Base-by-base conservation (phyloP, 2,329 filamentous ascomycete genomes). In the Cladobotryum protrusum region DNA sequence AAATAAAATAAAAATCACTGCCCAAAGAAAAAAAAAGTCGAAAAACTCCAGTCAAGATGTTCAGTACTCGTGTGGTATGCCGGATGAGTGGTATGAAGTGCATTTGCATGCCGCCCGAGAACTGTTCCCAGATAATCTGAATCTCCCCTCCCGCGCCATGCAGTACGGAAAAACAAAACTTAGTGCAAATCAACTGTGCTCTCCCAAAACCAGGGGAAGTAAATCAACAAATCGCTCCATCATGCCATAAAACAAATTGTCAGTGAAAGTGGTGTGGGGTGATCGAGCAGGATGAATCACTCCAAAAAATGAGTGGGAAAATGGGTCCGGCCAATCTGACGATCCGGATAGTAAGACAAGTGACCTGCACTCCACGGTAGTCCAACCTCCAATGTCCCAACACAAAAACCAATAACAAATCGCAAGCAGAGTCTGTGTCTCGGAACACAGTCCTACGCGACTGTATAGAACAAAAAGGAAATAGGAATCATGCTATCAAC, bases 131-230 rank as follows among this genome's bases (percentile, higher is more conserved):
- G n/a, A 44, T 15, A n/a, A 44, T 34, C 42, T 24, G 20, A 44
- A 44, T 24, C 42, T 24, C 42, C 42, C 42, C 24, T 29, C 24
- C 24, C 24, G 42, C 42, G 42, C 42, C 42, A 44, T 44, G 42
- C 42, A 29, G 42, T 44, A 33, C 17, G 42, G 42, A 44, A 44
- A 14, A 24, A 44, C 24, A 29, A 42, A 18, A 34, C 32, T 19
- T n/a, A 24, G 32, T 44, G 24, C 12, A 44, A 32, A 18, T 15
- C 19, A 32, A 44, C 14, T 29, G 11, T 18, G 17, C n/a, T 24
- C 24, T 19, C 42, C 19, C 29, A 44, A 44, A 44, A 44, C 14
- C 19, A 44, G 5, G 32, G 17, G 13, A 42, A 42, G 35, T 37
- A 7, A 37, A 42, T 18, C 6, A 42, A 42, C 6, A 42, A 42